A percentile compares a stretch with the other conserved stretches of the same genome.
Evolutionary conservation across 2,329 filamentous ascomycete genomes (phyloP).

Genomic region (Chaetomiaceae sp.): DNA sequence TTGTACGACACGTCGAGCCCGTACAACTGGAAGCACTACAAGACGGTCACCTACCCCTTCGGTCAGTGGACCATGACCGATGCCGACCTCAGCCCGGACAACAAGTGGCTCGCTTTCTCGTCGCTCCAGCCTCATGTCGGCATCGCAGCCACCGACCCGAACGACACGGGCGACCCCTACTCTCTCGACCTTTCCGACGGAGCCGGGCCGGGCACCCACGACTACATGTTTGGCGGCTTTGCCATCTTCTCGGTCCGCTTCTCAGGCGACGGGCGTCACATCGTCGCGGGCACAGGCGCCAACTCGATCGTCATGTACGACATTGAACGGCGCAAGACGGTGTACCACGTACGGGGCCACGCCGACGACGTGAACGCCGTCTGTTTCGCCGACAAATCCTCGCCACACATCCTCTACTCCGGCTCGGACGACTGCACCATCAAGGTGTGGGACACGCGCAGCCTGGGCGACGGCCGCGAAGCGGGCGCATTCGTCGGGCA

Average conservation of each 20-base stretch:
- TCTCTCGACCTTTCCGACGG: constrained; percentile 65
- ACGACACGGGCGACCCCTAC: constrained; percentile 73
- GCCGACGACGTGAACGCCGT: constrained; percentile 92
- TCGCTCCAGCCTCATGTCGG: constrained; percentile 83
- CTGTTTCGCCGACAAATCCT: constrained; percentile 84
- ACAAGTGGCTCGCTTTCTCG: constrained; percentile 85
- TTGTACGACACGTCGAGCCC: constrained; percentile 98
- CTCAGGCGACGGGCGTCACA: constrained; percentile 82
- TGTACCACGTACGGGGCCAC: constrained; percentile 75
- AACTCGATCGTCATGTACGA: constrained; percentile 85
- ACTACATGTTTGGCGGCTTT: constrained; percentile 37
- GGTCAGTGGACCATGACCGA: constrained; percentile 97
- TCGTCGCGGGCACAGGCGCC: constrained; percentile 82
- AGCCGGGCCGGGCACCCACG: constrained; percentile 26
- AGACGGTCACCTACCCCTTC: constrained; percentile 77
- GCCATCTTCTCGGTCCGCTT: constrained; percentile 89
- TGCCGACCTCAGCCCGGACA: constrained; percentile 85
- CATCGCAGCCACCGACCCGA: constrained; percentile 80
- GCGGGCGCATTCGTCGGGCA: constrained; percentile 64
- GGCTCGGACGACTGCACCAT: constrained; percentile 92
- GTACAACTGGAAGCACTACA: constrained; percentile 94
- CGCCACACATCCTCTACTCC: constrained; percentile 91
- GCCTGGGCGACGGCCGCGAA: constrained; percentile 76
- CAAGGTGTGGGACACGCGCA: constrained; percentile 94
- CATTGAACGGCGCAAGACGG: constrained; percentile 71